Evolutionary conservation across 805 yeast genomes (phyloP).

Genomic region (Kregervanrija delftensis): DNA sequence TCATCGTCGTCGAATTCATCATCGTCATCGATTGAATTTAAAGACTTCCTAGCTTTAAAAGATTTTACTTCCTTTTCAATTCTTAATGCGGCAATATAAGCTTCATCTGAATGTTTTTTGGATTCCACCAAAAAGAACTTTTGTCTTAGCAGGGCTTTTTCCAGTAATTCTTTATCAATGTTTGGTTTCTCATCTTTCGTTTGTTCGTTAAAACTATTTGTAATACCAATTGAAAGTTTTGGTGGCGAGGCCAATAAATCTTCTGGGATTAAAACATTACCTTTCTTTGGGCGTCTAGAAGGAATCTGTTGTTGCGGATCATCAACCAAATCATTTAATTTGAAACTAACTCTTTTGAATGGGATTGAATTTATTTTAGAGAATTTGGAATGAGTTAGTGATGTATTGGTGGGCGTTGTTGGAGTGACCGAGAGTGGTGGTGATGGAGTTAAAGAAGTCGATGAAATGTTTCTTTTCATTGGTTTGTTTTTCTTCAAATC

Average conservation of each 20-base stretch:
- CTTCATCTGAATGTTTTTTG: constrained; percentile 68
- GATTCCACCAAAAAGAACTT: constrained; percentile 50
- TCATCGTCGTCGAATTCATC: constrained; percentile 22
- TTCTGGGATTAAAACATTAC: constrained; percentile 56
- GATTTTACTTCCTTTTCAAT: constrained; percentile 59
- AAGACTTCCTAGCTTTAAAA: constrained; percentile 29
- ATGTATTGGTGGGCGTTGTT: not conserved
- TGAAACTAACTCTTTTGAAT: constrained; percentile 44
- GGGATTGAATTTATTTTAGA: constrained; percentile 23
- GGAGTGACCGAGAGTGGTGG: not conserved
- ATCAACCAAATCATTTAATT: constrained; percentile 38
- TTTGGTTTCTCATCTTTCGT: constrained; percentile 22
- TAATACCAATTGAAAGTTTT: constrained; percentile 61
- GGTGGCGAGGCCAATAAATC: constrained; percentile 60
- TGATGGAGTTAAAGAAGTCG: not conserved
- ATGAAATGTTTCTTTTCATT: no score
- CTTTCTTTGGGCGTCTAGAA: constrained; percentile 45
- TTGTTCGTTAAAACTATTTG: constrained; percentile 35
- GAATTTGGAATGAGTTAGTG: not conserved
- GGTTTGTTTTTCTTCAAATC: no score
- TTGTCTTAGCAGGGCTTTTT: constrained; percentile 54
- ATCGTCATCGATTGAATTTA: constrained; percentile 17
- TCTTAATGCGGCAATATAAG: constrained; percentile 63
- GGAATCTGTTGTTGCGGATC: constrained; percentile 63
- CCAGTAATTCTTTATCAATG: constrained; percentile 41